Percentiles rank a stretch among this genome's conserved stretches.
These are phyloP conservation scores for Claviceps sorghi DNA, from an alignment of 2,329 filamentous ascomycete genomes.

Conservation along the genomic window DNA sequence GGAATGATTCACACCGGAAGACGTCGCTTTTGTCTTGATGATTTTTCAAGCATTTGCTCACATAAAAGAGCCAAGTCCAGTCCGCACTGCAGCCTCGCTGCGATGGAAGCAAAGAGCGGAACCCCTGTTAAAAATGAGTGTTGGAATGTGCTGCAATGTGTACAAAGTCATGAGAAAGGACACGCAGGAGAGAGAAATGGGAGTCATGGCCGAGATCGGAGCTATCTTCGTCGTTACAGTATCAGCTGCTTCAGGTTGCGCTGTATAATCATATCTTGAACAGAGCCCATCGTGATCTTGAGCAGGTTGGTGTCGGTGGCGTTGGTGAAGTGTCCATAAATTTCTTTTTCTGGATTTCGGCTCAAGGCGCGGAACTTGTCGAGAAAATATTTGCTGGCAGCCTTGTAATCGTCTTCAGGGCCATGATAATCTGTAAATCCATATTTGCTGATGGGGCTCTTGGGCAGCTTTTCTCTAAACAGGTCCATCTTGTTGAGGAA, in stretches of 20 bases:
- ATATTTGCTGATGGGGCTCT: conserved; percentile 57
- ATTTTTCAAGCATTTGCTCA: neutral
- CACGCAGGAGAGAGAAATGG: neutral
- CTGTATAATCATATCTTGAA: conserved; percentile 80
- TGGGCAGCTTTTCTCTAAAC: conserved; percentile 60
- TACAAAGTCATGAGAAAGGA: neutral
- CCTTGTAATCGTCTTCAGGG: conserved; percentile 54
- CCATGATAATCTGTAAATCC: conserved; percentile 69
- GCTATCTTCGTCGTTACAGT: conserved; percentile 12
- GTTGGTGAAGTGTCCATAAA: conserved; percentile 48
- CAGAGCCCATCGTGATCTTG: conserved; percentile 74
- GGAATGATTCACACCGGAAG: neutral
- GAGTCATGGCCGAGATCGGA: neutral
- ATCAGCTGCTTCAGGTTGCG: conserved; percentile 70
- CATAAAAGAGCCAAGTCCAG: neutral
- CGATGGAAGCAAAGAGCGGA: neutral
- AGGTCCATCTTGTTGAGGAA: conserved; percentile 84
- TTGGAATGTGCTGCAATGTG: neutral
- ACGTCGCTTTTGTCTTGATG: neutral
- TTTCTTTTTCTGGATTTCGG: conserved; percentile 49
- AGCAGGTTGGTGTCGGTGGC: conserved; percentile 57
- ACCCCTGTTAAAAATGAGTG: neutral
- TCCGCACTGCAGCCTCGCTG: neutral
- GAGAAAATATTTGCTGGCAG: conserved; percentile 67
- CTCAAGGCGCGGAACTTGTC: conserved; percentile 69